Evolutionary conservation across 2,329 filamentous ascomycete species (phyloP).

Genomic region (Sporothrix inflata): DNA sequence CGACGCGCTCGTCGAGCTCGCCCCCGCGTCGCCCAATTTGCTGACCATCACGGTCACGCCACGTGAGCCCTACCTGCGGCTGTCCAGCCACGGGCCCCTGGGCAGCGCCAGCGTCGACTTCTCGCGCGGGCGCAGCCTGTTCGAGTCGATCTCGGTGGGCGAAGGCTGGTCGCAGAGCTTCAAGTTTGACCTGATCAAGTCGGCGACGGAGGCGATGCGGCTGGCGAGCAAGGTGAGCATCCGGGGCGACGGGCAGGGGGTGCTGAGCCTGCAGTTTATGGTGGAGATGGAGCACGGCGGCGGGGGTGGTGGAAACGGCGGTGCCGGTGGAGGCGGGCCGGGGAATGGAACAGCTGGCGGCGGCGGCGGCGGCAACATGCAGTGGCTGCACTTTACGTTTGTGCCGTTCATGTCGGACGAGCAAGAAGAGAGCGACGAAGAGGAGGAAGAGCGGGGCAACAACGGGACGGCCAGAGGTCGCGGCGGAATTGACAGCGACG

Average conservation of each 20-base stretch:
- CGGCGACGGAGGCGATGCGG: slow-evolving; percentile 88
- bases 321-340: not conserved
- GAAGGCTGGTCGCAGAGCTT: slow-evolving; percentile 71
- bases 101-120: slow-evolving; percentile 69
- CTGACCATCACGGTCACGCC: slow-evolving; percentile 71
- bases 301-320: not conserved
- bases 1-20: slow-evolving; percentile 71
- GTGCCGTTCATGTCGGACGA: slow-evolving; percentile 72
- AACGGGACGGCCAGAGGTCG: not conserved
- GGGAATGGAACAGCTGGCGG: not conserved
- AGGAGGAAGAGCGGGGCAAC: slow-evolving; percentile 30
- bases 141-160: slow-evolving; percentile 73
- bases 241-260: slow-evolving; percentile 83
- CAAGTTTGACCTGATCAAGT: slow-evolving; percentile 84
- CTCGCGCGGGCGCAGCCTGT: slow-evolving; percentile 63
- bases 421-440: slow-evolving; percentile 45
- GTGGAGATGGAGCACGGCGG: slow-evolving; percentile 69
- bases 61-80: slow-evolving; percentile 70
- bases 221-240: slow-evolving; percentile 91
- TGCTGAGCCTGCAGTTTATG: slow-evolving; percentile 95
- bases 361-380: slow-evolving; percentile 57
- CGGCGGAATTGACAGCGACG: slow-evolving; percentile 1
- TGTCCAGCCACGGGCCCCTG: slow-evolving; percentile 67
- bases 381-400: slow-evolving; percentile 82
- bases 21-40: slow-evolving; percentile 70